Percentiles rank a stretch among this genome's conserved stretches.
These are phyloP conservation scores for Candida vartiovaarae DNA, from an alignment of 805 yeast genomes.

Conservation along the genomic window DNA sequence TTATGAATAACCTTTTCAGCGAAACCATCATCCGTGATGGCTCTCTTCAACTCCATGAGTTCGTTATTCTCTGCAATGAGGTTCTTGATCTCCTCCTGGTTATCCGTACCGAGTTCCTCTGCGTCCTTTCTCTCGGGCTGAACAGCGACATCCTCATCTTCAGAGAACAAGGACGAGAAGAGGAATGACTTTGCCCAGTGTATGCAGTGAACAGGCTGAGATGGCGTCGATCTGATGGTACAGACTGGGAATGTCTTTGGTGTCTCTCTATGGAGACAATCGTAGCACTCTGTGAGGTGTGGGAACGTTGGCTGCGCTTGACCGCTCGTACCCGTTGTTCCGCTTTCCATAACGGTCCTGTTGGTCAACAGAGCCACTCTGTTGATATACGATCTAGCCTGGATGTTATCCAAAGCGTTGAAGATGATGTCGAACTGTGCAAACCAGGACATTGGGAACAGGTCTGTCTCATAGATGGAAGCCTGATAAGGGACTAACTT, in stretches of 20 bases:
- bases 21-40: constrained; percentile 28
- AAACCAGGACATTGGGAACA: constrained; percentile 75
- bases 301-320: constrained; percentile 91
- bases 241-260: constrained; percentile 94
- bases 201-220: constrained; percentile 91
- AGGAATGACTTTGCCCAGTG: constrained; percentile 96
- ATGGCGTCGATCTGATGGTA: constrained; percentile 94
- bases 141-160: constrained; percentile 29
- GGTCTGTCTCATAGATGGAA: constrained; percentile 70
- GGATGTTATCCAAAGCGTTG: constrained; percentile 91
- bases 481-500: constrained; percentile 76
- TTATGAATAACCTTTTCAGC: constrained; percentile 44
- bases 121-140: constrained; percentile 27
- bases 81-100: constrained; percentile 56
- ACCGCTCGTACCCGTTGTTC: constrained; percentile 93
- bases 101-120: constrained; percentile 51
- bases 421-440: constrained; percentile 68
- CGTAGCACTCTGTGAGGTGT: constrained; percentile 82
- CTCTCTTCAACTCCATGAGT: constrained; percentile 39
- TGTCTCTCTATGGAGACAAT: constrained; percentile 78
- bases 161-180: constrained; percentile 72
- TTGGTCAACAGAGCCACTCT: constrained; percentile 66
- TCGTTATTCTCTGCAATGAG: constrained; percentile 64
- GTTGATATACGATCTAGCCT: constrained; percentile 88
- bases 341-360: constrained; percentile 83